Conservation (phyloP, 305 asterid species). For the Fraxinus sp. region DNA sequence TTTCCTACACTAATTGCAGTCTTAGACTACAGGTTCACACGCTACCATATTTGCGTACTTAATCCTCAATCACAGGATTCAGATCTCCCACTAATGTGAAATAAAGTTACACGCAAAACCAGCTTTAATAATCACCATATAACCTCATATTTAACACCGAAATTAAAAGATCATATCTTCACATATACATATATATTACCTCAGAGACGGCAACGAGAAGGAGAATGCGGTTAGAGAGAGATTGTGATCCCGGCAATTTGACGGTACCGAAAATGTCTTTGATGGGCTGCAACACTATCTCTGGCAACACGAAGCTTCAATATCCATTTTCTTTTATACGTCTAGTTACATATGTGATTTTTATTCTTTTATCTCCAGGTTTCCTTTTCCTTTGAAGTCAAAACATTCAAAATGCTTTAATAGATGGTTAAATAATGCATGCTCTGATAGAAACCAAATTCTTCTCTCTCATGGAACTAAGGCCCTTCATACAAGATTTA, state of each 20-base stretch:
- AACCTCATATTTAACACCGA: not conserved
- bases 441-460: not conserved
- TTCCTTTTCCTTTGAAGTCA: not conserved
- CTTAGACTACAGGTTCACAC: not conserved
- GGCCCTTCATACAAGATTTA: not conserved
- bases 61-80: not conserved
- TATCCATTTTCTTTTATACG: not conserved
- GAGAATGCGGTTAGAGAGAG: slow-evolving; percentile 94
- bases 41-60: not conserved
- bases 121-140: not conserved
- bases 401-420: not conserved
- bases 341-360: not conserved
- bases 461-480: not conserved
- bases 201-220: slow-evolving; percentile 96
- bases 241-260: slow-evolving; percentile 91
- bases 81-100: not conserved
- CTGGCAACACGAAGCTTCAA: slow-evolving; percentile 35
- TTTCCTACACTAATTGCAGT: not conserved
- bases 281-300: slow-evolving; percentile 84
- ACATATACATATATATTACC: slow-evolving; percentile 36
- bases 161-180: not conserved
- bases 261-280: slow-evolving; percentile 79
- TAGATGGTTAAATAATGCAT: not conserved
- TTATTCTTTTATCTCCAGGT: not conserved
- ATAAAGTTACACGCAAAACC: not conserved